Conservation (phyloP, 768 basidiomycete genomes). For the Crassisporium funariophilum region DNA sequence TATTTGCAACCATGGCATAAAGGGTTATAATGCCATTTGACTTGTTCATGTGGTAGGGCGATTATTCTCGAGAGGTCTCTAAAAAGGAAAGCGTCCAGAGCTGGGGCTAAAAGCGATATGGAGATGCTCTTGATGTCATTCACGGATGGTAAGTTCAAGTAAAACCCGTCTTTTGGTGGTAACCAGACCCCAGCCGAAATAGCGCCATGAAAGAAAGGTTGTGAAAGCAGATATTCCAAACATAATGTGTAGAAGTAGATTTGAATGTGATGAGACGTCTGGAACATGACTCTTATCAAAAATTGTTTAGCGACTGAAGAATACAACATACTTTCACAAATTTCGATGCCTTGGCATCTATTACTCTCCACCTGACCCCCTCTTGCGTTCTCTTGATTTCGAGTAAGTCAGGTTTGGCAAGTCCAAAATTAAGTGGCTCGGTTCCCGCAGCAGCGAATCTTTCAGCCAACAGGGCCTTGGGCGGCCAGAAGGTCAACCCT, state of each 20-base stretch:
- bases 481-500: slow-evolving; percentile 45
- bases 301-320: neutral
- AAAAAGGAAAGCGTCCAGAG: slow-evolving; percentile 47
- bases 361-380: slow-evolving; percentile 45
- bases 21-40: slow-evolving; percentile 54
- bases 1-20: slow-evolving; percentile 47
- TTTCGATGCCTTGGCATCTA: slow-evolving; percentile 53
- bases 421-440: slow-evolving; percentile 41
- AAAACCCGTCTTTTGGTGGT: slow-evolving; percentile 41
- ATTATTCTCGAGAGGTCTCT: slow-evolving; percentile 43
- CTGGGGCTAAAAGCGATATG: slow-evolving; percentile 38
- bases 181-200: slow-evolving; percentile 49
- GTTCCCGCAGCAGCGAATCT: slow-evolving; percentile 34
- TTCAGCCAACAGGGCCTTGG: slow-evolving; percentile 32
- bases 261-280: slow-evolving; percentile 55
- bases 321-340: slow-evolving; percentile 42
- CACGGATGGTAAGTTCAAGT: slow-evolving; percentile 32
- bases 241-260: slow-evolving; percentile 55
- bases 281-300: neutral
- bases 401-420: slow-evolving; percentile 52
- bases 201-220: slow-evolving; percentile 32
- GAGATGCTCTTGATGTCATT: slow-evolving; percentile 43
- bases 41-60: slow-evolving; percentile 29
- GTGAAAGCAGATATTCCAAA: slow-evolving; percentile 38
- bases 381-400: slow-evolving; percentile 39